A percentile compares a stretch with the other conserved stretches of the same genome.
phyloP scores from a whole-genome alignment of 1,284 basidiomycete species.

The Phellopilus nigrolimitatus region DNA sequence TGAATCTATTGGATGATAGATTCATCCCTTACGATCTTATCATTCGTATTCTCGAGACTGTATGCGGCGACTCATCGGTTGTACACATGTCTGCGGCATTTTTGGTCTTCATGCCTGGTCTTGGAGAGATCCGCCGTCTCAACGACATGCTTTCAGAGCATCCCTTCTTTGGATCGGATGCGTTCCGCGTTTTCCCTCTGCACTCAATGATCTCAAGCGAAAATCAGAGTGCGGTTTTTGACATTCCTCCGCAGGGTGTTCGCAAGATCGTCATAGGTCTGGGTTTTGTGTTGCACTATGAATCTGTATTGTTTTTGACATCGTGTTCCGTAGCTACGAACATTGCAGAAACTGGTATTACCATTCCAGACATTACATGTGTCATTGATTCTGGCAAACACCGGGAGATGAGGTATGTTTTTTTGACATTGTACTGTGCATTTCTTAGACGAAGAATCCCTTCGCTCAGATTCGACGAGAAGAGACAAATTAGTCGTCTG shows the following conservation, averaged over 20 bases:
- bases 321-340: slow-evolving; percentile 52
- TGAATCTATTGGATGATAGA: slow-evolving; percentile 87
- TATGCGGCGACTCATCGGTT: slow-evolving; percentile 68
- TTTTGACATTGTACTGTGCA: neutral
- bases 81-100: slow-evolving; percentile 73
- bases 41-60: slow-evolving; percentile 75
- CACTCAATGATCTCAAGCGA: slow-evolving; percentile 93
- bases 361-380: slow-evolving; percentile 97
- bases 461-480: slow-evolving; percentile 83
- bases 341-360: slow-evolving; percentile 92
- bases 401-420: slow-evolving; percentile 80
- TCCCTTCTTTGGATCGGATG: slow-evolving; percentile 60
- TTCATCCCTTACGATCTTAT: slow-evolving; percentile 90
- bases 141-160: slow-evolving; percentile 83
- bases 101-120: slow-evolving; percentile 91
- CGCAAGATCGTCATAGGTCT: slow-evolving; percentile 91
- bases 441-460: slow-evolving; percentile 16
- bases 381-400: slow-evolving; percentile 97
- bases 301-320: neutral
- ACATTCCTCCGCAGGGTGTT: slow-evolving; percentile 73
- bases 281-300: slow-evolving; percentile 21
- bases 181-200: slow-evolving; percentile 84
- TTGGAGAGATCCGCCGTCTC: slow-evolving; percentile 86
- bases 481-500: slow-evolving; percentile 90
- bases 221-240: slow-evolving; percentile 87